Evolutionary conservation across 1,139 yeast genomes (phyloP), one percentile per base, ranked within the genome.

Genomic region (Debaryomyces fabryi): DNA sequence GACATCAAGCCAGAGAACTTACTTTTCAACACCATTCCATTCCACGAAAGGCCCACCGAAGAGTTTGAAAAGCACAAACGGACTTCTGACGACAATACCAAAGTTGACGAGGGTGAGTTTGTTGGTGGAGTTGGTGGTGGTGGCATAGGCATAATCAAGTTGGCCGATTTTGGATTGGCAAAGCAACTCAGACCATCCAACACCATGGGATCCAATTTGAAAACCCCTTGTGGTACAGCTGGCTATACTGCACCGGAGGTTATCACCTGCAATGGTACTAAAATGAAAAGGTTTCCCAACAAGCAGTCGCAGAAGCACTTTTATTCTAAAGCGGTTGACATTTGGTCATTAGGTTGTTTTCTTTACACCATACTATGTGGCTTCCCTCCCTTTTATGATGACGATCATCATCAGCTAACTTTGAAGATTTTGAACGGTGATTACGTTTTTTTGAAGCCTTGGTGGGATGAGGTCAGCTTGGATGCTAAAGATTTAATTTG

Each of bases 291-390:
- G 46, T 62, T 61, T 51, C 52, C 57, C 39, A 60, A 55, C 48
- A 54, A 55, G 27, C 54, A 58, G 8, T 59, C 64, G 35, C 83
- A 81, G 60, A 95, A 88, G 63, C 90, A 89, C 67, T 79, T 82
- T 51, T 92, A 92, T 62, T 88, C 96, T 6, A 90, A 88, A 71
- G 81, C 91, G 44, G 98, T 92, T 16, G 98, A 92, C 65, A 87
- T 92, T 82, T 92, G 97, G 97, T 96, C 96, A 4, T 72, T 92
- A 47, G 98, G 98, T 1, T 92, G 98, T 68, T 95, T 92, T 7
- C 67, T 92, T 52, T 92, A 92, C 63, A 92, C 97, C 0, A 77
- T 91, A 27, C 70, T 92, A 42, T 91, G 97, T 71, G 98, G 98
- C 4, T 92, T 92, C 68, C 98, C 98, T 1, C 98, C 98, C 16